Evolutionary conservation across 2,329 filamentous ascomycete genomes (phyloP).

Genomic region (Phaeophleospora eucalypticola): DNA sequence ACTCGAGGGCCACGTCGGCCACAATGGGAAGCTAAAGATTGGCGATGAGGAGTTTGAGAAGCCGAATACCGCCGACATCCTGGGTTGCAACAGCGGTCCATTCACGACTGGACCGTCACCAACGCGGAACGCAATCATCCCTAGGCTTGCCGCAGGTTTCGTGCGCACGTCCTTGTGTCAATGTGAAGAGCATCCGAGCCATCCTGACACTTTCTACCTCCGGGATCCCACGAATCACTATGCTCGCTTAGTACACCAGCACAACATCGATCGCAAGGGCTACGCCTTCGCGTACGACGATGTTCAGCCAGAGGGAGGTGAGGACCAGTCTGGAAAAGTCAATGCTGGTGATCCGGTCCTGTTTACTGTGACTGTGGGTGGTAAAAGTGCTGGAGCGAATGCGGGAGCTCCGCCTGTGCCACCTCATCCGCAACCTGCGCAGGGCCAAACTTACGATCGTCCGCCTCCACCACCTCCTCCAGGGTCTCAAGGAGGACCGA

Average conservation of each 20-base stretch:
- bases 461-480: conserved; percentile 16
- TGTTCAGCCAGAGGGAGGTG: conserved; percentile 56
- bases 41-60: conserved; percentile 50
- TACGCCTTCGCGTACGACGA: conserved; percentile 65
- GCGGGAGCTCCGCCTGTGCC: conserved; percentile 6
- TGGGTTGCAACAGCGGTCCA: conserved; percentile 63
- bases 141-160: conserved; percentile 71
- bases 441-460: conserved; percentile 10
- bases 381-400: conserved; percentile 14
- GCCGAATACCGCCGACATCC: conserved; percentile 61
- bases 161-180: conserved; percentile 67
- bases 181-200: conserved; percentile 37
- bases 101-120: conserved; percentile 48
- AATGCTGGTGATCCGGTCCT: conserved; percentile 44
- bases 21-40: conserved; percentile 42
- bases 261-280: conserved; percentile 57
- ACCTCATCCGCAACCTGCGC: background rate
- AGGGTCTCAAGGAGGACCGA: background rate
- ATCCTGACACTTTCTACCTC: conserved; percentile 33
- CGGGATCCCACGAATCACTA: conserved; percentile 52
- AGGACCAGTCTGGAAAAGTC: conserved; percentile 54
- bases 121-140: conserved; percentile 59
- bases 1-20: conserved; percentile 48
- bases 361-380: conserved; percentile 32
- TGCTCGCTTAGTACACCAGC: conserved; percentile 56